phyloP scores from a whole-genome alignment of 2,329 filamentous ascomycete species.

The Stachybotrys echinatus region DNA sequence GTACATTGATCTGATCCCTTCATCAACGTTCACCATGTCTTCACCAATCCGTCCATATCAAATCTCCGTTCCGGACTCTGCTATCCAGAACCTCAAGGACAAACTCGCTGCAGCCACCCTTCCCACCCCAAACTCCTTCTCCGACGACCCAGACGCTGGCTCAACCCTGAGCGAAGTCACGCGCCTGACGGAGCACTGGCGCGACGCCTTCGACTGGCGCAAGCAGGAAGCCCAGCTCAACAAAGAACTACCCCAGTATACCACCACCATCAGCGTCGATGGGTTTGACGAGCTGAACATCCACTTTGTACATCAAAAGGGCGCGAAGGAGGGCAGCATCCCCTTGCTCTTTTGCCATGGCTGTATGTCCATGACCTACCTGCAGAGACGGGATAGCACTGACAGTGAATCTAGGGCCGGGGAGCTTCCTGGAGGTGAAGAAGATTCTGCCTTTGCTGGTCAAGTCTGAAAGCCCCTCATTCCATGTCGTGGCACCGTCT shows the following conservation, averaged over 20 bases:
- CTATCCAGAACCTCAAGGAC: constrained; percentile 19
- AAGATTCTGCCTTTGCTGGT: constrained; percentile 51
- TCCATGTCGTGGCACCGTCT: constrained; percentile 53
- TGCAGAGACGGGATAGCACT: too few species aligned
- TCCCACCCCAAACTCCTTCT: constrained; percentile 23
- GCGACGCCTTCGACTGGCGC: constrained; percentile 56
- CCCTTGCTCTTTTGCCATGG: constrained; percentile 65
- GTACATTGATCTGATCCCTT: too few species aligned
- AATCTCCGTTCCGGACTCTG: constrained; percentile 25
- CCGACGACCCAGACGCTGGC: constrained; percentile 26
- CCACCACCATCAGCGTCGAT: constrained; percentile 44
- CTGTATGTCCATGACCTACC: constrained; percentile 29
- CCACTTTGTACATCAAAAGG: constrained; percentile 59
- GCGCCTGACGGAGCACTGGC: constrained; percentile 30
- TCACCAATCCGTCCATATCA: constrained; percentile 24
- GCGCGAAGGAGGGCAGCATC: constrained; percentile 45
- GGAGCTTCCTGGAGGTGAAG: constrained; percentile 60
- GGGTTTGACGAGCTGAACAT: constrained; percentile 55
- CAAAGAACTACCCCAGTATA: constrained; percentile 56
- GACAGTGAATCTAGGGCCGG: constrained; percentile 49
- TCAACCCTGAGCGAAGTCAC: constrained; percentile 23
- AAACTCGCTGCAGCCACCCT: constrained; percentile 25
- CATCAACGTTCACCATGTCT: constrained; percentile 11
- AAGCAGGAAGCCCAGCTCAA: constrained; percentile 54
- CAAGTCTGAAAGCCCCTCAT: constrained; percentile 30